Base-by-base conservation (phyloP, 257 asterid species). In the Linaria vulgaris region DNA sequence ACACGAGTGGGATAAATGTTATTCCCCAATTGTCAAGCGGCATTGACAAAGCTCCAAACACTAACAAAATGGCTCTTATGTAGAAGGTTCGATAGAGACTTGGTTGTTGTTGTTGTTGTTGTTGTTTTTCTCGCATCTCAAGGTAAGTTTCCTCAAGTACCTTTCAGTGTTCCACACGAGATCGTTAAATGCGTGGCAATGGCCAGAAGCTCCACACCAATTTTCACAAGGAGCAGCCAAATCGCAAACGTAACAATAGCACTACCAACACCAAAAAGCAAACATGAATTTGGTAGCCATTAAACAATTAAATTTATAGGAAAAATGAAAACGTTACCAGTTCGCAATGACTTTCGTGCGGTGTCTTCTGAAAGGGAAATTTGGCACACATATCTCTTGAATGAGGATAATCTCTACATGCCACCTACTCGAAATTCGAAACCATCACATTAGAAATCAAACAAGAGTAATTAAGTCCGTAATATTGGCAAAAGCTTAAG, bases 331-430 rank as follows among this genome's bases (percentile, higher is more conserved):
- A n/a, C n/a, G n/a, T n/a, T 80, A 88, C 96, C 88, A 69, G 50
- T 57, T 74, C 15, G 39, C 98, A 92, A 78, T 71, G 39, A 12
- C 3, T 59, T 55, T 70, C 72, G 17, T 88, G 97, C 54, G 83
- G 75, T 6, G 96, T 86, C 57, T 56, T 80, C 64, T 38, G 76
- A 50, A 88, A 92, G 1, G 86, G 88, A 67, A 56, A 69, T 53
- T 68, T 70, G 1, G 56, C 80, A 45, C 98, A 92, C 8, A 71
- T 52, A 69, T 86, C 78, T 65, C 98, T 78, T 6, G 96, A 69
- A 70, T 91, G 98, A 9, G 98, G 97, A 63, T 67, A 92, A 69
- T 92, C 98, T 63, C 95, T 74, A 54, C 96, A 88, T 0, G 98
- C 98, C 63, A 91, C 91, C 98, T 86, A 50, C 27, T 27, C 41